Evolutionary conservation across 768 basidiomycete genomes (phyloP), one percentile per base, ranked within the genome.

Genomic region (Lactarius psammicola): DNA sequence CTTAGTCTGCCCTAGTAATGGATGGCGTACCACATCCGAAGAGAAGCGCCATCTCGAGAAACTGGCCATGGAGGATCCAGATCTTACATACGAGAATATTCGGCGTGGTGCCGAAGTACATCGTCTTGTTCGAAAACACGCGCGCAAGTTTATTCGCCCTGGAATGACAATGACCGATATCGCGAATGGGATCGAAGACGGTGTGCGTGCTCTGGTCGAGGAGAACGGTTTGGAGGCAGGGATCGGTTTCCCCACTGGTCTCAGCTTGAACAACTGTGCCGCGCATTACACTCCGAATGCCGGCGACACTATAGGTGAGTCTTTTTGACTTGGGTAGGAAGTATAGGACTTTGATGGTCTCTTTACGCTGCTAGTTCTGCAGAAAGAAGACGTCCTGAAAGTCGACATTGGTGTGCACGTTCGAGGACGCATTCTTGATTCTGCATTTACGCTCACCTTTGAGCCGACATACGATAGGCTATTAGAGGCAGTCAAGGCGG

Each of bases 371-470:
- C 33, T 74, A 95, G 95, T 95, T 30, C 79, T 98, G 38, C 82
- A 89, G 74, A 78, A 84, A 63, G 86, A 87, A 42, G 96, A 98
- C 73, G 90, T 98, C 20, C 80, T 99, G 68, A 98, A 99, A 79
- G 94, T 99, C 56, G 97, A 99, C 74, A 85, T 99, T 71, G 97
- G 97, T 59, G 95, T 98, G 3, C 97, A 99, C 69, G 95, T 98
- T 40, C 91, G 90, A 72, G 97, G 96, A n/a, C 83, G 93, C 59
- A 99, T 98, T 65, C 75, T 87, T 31, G 97, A 99, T 75, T 98
- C 95, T 56, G 97, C 97, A 3, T 98, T 98, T 76, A 99, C 97
- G 3, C 79, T 98, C 72, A 85, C 80, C 20, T 98, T 88, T 71
- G 94, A 95, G 64, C 93, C 87, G 33, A 92, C 89, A 11, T 99